Base-by-base conservation (phyloP, 2,329 filamentous ascomycete species). In the Rosellinia necatrix region DNA sequence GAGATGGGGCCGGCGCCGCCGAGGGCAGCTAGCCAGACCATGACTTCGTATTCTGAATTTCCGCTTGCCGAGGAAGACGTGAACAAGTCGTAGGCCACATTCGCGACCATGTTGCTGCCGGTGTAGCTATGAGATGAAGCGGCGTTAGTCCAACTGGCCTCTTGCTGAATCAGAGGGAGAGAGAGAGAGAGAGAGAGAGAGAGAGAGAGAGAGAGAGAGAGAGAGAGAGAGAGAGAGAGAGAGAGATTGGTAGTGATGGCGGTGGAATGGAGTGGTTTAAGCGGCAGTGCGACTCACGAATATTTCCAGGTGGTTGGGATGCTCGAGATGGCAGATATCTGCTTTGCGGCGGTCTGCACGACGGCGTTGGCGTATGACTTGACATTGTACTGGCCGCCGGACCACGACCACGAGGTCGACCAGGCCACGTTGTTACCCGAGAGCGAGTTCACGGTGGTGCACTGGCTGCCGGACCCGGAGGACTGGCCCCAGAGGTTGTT, bases 81-180 rank as follows among this genome's bases (percentile, higher is more conserved):
- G 72, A 85, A 86, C 38, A 86, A 66, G 67, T 86, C 82, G 66
- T 85, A 86, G 22, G 82, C 74, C 7, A 87, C 83, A 65, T 86
- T 75, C 41, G 81, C 80, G 35, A 83, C 73, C 38, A 84, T 67
- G 58, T 66, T 63, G 49, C 68, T 73, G 59, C 79, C 81, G 8
- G 74, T 75, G 71, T 85, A 82, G 42, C 77, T 69, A 32, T 38
- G 27, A 38, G 13, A 29, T n/a, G 4, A 25, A 38, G 13, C 12
- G 0, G 6, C n/a, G 4, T 29, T 37, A 17, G 17, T 24, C n/a
- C n/a, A n/a, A n/a, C n/a, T n/a, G n/a, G n/a, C n/a, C n/a, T n/a
- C n/a, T n/a, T n/a, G n/a, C n/a, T n/a, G n/a, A n/a, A n/a, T n/a
- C n/a, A n/a, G n/a, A n/a, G n/a, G n/a, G n/a, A n/a, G n/a, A n/a